Evolutionary conservation across 306 rosid genomes (phyloP).

Genomic region (Abrus precatorius): DNA sequence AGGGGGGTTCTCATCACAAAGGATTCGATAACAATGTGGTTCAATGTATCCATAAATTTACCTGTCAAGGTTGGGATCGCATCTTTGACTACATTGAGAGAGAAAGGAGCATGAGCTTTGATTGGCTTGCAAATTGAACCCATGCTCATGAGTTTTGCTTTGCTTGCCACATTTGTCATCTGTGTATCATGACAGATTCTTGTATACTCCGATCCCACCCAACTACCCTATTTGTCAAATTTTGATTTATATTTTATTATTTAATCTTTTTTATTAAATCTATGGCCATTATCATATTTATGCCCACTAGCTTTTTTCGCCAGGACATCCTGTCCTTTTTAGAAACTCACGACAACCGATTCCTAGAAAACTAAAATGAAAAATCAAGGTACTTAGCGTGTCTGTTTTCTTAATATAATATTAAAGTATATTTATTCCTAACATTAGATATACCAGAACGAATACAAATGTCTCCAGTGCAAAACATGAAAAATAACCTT

Average conservation of each 20-base stretch:
- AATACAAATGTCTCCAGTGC: too few species aligned
- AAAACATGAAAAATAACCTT: too few species aligned
- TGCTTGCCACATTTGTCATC: background rate
- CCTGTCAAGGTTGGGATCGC: background rate
- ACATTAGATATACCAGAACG: too few species aligned
- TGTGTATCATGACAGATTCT: background rate
- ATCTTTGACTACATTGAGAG: background rate
- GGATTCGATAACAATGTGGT: too few species aligned
- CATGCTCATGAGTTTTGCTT: background rate
- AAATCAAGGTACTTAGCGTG: too few species aligned
- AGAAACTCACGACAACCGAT: too few species aligned
- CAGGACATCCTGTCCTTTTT: background rate
- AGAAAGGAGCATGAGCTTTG: background rate
- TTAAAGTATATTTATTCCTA: too few species aligned
- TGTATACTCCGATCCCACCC: background rate
- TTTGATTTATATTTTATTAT: background rate
- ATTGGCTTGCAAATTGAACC: background rate
- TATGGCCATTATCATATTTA: background rate
- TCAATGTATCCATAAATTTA: background rate
- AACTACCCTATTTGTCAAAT: slow-evolving; percentile 13
- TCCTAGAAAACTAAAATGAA: too few species aligned
- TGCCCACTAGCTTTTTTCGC: background rate
- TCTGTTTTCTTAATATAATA: too few species aligned
- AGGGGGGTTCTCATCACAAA: too few species aligned
- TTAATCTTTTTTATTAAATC: background rate